These are phyloP conservation scores for Pseudogymnoascus verrucosus DNA, from an alignment of 2,329 filamentous ascomycete genomes.

Conservation along the genomic window DNA sequence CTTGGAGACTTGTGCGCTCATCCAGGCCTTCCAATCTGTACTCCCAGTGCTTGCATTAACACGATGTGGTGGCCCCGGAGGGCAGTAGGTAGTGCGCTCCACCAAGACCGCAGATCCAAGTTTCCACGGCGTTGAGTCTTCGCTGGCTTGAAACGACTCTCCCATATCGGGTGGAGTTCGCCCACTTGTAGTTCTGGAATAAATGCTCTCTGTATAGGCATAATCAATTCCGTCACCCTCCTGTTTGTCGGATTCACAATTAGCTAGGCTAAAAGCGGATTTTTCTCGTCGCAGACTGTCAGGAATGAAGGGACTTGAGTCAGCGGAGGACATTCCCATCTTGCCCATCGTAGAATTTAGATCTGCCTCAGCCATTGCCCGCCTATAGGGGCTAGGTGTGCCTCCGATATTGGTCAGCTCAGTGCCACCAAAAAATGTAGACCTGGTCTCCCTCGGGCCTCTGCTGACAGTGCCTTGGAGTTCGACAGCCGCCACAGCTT, in stretches of 20 bases:
- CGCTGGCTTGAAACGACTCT: slow-evolving; percentile 12
- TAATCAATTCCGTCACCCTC: neutral
- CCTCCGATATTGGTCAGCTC: slow-evolving; percentile 42
- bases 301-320: neutral
- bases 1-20: slow-evolving; percentile 44
- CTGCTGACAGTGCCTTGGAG: slow-evolving; percentile 15
- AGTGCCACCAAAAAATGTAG: slow-evolving; percentile 45
- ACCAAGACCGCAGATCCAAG: slow-evolving; percentile 31
- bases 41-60: slow-evolving; percentile 38
- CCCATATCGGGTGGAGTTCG: slow-evolving; percentile 19
- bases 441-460: slow-evolving; percentile 35
- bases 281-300: neutral
- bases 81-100: slow-evolving; percentile 25
- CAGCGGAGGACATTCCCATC: neutral
- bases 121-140: slow-evolving; percentile 10
- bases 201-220: slow-evolving; percentile 26
- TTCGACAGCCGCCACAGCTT: slow-evolving; percentile 23
- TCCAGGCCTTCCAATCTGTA: slow-evolving; percentile 47
- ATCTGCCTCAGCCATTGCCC: slow-evolving; percentile 32
- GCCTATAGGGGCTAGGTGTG: slow-evolving; percentile 48
- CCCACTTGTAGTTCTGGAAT: slow-evolving; percentile 27
- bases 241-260: neutral
- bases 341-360: slow-evolving; percentile 9
- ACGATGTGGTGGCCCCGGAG: slow-evolving; percentile 25
- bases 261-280: neutral